Evolutionary conservation across 208 protist species (phyloP).

Genomic region (Crithidia bombi): DNA sequence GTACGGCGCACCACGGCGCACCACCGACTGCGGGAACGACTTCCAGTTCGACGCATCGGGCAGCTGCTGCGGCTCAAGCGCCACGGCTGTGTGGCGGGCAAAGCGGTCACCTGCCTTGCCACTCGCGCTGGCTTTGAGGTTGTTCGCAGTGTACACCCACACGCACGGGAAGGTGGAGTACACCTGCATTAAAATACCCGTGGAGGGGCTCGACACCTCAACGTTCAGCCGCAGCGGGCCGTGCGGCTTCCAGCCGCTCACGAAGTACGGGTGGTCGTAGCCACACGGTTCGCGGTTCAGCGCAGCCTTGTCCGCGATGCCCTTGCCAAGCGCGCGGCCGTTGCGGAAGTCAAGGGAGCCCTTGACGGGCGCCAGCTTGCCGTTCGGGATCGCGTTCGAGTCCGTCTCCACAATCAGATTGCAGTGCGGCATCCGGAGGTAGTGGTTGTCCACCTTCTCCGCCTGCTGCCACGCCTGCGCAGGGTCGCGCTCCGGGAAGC

Average conservation of each 20-base stretch:
- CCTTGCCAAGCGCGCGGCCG: constrained; percentile 29
- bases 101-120: constrained; percentile 56
- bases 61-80: constrained; percentile 60
- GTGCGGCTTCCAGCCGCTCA: constrained; percentile 33
- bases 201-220: constrained; percentile 45
- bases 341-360: constrained; percentile 48
- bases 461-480: constrained; percentile 21
- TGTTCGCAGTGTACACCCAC: constrained; percentile 77
- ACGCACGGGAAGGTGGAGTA: constrained; percentile 65
- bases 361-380: constrained; percentile 26
- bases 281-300: constrained; percentile 49
- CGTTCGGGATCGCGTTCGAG: constrained; percentile 40
- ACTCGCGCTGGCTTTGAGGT: constrained; percentile 35
- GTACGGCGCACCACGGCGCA: constrained; percentile 55
- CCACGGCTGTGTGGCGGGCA: constrained; percentile 38
- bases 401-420: constrained; percentile 39
- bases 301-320: constrained; percentile 31
- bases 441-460: constrained; percentile 44
- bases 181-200: constrained; percentile 57
- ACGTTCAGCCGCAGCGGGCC: constrained; percentile 42
- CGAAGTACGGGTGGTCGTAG: constrained; percentile 33
- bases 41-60: constrained; percentile 50
- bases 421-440: constrained; percentile 37
- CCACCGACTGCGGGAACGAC: constrained; percentile 38
- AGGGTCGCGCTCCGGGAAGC: constrained; percentile 37